phyloP scores from a whole-genome alignment of 2,329 filamentous ascomycete species.

The Myriosclerotinia scirpicola region DNA sequence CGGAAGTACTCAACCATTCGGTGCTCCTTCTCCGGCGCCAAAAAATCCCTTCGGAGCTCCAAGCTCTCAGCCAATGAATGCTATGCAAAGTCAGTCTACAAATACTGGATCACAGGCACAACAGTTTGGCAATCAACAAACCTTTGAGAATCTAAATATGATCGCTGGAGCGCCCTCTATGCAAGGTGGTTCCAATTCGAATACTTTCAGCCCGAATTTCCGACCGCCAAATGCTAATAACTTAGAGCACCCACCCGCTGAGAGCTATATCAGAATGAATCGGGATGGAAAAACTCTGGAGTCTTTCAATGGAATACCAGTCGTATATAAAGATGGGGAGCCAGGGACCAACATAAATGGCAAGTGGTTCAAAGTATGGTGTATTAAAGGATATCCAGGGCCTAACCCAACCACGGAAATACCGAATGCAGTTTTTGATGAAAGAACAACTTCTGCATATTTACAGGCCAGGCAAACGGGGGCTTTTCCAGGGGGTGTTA shows the following conservation, averaged over 20 bases:
- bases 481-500: conserved; percentile 65
- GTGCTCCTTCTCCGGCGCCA: conserved; percentile 23
- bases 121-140: background rate
- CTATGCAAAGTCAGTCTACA: background rate
- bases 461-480: conserved; percentile 63
- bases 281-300: conserved; percentile 44
- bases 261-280: conserved; percentile 33
- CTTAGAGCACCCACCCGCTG: conserved; percentile 26
- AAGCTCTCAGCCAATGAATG: conserved; percentile 13
- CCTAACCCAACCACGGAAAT: conserved; percentile 65
- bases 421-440: conserved; percentile 56
- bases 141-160: background rate
- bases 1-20: conserved; percentile 46
- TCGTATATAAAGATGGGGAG: conserved; percentile 55
- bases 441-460: conserved; percentile 63
- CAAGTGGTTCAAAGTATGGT: conserved; percentile 66
- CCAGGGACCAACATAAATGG: conserved; percentile 56
- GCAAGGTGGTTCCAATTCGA: background rate
- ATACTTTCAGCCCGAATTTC: conserved; percentile 20
- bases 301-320: conserved; percentile 63
- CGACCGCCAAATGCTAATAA: conserved; percentile 13
- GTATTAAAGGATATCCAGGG: conserved; percentile 66
- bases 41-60: conserved; percentile 25
- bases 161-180: background rate
- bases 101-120: background rate